A percentile compares a stretch with the other conserved stretches of the same genome.
These are phyloP conservation scores for Fusarium euwallaceae DNA, from an alignment of 2,329 filamentous ascomycete species.

Conservation along the genomic window DNA sequence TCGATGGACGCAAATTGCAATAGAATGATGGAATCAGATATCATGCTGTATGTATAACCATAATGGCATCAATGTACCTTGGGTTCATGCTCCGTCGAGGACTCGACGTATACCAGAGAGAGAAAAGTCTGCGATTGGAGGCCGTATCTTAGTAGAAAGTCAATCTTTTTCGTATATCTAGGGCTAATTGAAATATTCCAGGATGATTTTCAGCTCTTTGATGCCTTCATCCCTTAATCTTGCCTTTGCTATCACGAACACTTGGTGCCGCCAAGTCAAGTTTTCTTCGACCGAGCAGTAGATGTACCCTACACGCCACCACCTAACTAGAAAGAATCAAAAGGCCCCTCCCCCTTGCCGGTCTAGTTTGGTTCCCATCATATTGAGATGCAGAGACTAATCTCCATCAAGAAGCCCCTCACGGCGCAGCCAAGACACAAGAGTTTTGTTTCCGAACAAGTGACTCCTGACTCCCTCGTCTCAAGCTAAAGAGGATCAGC, in stretches of 20 bases:
- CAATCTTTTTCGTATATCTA: neutral
- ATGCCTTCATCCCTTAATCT: neutral
- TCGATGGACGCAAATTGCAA: neutral
- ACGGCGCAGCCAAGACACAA: neutral
- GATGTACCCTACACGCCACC: neutral
- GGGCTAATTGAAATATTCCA: neutral
- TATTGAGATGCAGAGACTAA: rapidly evolving
- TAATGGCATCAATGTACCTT: rapidly evolving
- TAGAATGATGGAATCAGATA: neutral
- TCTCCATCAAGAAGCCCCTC: no score
- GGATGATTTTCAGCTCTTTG: neutral
- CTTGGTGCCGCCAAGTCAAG: no score
- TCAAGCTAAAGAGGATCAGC: neutral
- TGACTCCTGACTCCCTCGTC: neutral
- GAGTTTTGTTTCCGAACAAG: neutral
- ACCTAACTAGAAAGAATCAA: neutral
- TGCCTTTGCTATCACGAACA: neutral
- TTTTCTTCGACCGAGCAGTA: rapidly evolving
- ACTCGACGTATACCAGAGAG: no score
- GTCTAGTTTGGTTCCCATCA: neutral
- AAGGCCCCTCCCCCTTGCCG: no score
- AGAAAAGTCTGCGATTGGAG: no score
- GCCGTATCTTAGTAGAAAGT: neutral
- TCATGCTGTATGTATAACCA: neutral
- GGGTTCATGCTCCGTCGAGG: neutral